These are phyloP conservation scores for Coix lacrymajobi DNA, from an alignment of 176 grass and related monocot species.

Conservation along the genomic window DNA sequence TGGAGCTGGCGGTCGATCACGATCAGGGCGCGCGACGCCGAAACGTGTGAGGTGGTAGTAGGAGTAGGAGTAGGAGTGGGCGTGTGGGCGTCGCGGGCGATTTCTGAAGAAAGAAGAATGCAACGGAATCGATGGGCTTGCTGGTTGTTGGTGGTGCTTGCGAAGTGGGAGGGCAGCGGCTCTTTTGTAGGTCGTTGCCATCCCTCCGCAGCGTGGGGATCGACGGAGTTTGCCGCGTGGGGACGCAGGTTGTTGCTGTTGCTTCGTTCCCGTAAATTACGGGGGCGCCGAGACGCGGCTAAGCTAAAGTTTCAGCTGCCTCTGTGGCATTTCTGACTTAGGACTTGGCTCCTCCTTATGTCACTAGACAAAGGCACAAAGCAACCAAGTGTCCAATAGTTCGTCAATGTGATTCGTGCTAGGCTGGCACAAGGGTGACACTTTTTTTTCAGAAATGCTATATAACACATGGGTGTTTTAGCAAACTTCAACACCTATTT, in stretches of 20 bases:
- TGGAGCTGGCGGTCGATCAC: not conserved
- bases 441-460: too few species aligned
- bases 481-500: too few species aligned
- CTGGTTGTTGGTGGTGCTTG: not conserved
- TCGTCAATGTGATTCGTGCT: not conserved
- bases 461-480: too few species aligned
- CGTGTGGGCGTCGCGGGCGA: not conserved
- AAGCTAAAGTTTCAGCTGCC: not conserved
- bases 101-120: not conserved
- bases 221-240: not conserved
- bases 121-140: not conserved
- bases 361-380: not conserved
- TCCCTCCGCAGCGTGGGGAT: not conserved
- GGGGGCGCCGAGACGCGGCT: not conserved
- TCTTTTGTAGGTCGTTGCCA: not conserved
- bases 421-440: not conserved
- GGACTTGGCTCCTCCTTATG: not conserved
- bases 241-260: not conserved
- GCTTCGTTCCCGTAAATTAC: not conserved
- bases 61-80: too few species aligned
- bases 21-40: too few species aligned
- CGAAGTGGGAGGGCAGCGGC: not conserved
- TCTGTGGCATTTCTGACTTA: not conserved
- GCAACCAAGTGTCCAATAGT: not conserved
- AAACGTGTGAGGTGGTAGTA: not conserved